Evolutionary conservation across 164 flowering plant genomes (phyloP).

Genomic region (Vitis rotundifolia): DNA sequence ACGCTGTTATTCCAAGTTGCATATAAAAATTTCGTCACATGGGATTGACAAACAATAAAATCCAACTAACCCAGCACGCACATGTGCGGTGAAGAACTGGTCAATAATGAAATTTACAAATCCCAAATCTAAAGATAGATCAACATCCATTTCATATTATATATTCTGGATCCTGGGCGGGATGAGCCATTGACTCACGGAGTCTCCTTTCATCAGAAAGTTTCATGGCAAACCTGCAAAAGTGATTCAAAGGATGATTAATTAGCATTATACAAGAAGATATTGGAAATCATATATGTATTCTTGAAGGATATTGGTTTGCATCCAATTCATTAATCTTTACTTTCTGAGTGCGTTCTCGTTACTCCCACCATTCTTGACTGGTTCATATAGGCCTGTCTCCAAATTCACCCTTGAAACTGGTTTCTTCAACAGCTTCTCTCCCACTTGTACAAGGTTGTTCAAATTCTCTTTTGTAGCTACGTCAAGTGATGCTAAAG

Average conservation of each 20-base stretch:
- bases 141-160: too few species aligned
- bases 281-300: too few species aligned
- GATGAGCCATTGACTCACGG: slow-evolving; percentile 8
- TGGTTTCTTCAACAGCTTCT: slow-evolving; percentile 34
- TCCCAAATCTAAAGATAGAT: too few species aligned
- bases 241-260: background rate
- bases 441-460: slow-evolving; percentile 35
- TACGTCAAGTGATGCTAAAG: slow-evolving; percentile 26
- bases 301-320: too few species aligned
- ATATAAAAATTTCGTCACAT: too few species aligned
- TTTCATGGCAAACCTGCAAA: slow-evolving; percentile 25
- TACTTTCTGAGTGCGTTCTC: slow-evolving; percentile 34
- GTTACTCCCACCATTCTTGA: slow-evolving; percentile 28
- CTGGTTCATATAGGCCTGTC: slow-evolving; percentile 34
- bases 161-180: too few species aligned
- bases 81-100: too few species aligned
- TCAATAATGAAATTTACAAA: too few species aligned
- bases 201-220: slow-evolving; percentile 33
- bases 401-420: slow-evolving; percentile 33
- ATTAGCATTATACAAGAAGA: background rate
- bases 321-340: too few species aligned
- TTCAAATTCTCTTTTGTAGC: slow-evolving; percentile 40
- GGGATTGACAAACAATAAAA: too few species aligned
- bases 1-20: too few species aligned
- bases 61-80: too few species aligned